These are phyloP conservation scores for Trapa incisa DNA, from an alignment of 345 rosid genomes.

Conservation along the genomic window DNA sequence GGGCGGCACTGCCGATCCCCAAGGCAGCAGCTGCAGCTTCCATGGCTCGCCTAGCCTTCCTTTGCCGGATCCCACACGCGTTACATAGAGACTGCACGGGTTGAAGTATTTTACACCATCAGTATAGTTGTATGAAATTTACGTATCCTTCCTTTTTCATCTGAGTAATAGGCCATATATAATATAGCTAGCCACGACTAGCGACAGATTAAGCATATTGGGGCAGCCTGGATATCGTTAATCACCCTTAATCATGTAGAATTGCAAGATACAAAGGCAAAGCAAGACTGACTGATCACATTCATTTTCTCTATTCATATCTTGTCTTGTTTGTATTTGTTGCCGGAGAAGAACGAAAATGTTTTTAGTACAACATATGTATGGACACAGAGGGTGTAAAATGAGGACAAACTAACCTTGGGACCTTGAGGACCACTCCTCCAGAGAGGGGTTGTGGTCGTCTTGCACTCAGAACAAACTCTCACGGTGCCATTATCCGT, in stretches of 20 bases:
- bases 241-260: no score
- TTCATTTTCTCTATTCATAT: not conserved
- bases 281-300: not conserved
- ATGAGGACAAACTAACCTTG: conserved; percentile 24
- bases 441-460: conserved; percentile 63
- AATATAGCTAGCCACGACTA: not conserved
- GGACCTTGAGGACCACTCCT: conserved; percentile 62
- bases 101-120: not conserved
- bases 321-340: not conserved
- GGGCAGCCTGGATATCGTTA: no score
- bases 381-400: not conserved
- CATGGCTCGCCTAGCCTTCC: conserved; percentile 77
- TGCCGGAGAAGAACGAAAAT: not conserved
- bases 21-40: conserved; percentile 28
- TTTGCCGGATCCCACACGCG: conserved; percentile 81
- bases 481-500: conserved; percentile 11
- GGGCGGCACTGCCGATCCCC: conserved; percentile 1
- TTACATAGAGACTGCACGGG: conserved; percentile 72
- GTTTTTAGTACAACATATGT: not conserved
- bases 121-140: not conserved
- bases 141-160: not conserved
- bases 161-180: not conserved
- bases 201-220: not conserved
- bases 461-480: conserved; percentile 48
- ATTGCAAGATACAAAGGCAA: no score